Percentiles rank a stretch among this genome's conserved stretches.
phyloP scores from a whole-genome alignment of 129 eudicot genomes.

The Arctium lappa region DNA sequence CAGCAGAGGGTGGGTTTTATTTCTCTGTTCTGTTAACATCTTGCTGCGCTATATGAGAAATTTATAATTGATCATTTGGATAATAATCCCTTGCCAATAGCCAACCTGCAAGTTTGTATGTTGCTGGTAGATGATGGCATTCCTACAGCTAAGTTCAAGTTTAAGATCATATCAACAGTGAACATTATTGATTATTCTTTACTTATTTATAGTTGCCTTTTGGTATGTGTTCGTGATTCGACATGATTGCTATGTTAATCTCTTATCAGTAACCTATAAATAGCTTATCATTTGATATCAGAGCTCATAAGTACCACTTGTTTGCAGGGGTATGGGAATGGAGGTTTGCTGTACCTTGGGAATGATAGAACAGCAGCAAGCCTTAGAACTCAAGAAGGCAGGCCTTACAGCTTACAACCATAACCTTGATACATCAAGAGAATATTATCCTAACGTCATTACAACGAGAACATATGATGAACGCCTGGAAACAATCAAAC shows the following conservation, averaged over 20 bases:
- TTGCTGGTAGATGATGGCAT: background rate
- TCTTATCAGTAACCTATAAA: background rate
- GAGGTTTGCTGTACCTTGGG: constrained; percentile 99
- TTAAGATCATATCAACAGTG: background rate
- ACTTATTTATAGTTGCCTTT: background rate
- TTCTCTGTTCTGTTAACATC: too few species aligned
- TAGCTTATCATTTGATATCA: background rate
- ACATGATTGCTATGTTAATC: background rate
- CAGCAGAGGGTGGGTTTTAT: too few species aligned
- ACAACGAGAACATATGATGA: constrained; percentile 91
- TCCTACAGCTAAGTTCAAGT: background rate
- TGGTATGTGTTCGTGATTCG: background rate
- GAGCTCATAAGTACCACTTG: constrained; percentile 13
- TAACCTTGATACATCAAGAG: constrained; percentile 97
- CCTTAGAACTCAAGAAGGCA: constrained; percentile 81
- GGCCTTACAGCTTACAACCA: constrained; percentile 99
- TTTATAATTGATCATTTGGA: background rate
- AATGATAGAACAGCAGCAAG: constrained; percentile 96
- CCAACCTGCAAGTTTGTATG: background rate
- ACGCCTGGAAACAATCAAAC: constrained; percentile 81
- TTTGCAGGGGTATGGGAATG: constrained; percentile 91
- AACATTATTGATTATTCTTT: background rate
- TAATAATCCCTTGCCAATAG: background rate
- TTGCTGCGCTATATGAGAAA: too few species aligned
- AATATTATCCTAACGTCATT: constrained; percentile 87